A percentile compares a stretch with the other conserved stretches of the same genome.
Evolutionary conservation across 1,284 basidiomycete genomes (phyloP).

Genomic region (Ustilago trichophora): DNA sequence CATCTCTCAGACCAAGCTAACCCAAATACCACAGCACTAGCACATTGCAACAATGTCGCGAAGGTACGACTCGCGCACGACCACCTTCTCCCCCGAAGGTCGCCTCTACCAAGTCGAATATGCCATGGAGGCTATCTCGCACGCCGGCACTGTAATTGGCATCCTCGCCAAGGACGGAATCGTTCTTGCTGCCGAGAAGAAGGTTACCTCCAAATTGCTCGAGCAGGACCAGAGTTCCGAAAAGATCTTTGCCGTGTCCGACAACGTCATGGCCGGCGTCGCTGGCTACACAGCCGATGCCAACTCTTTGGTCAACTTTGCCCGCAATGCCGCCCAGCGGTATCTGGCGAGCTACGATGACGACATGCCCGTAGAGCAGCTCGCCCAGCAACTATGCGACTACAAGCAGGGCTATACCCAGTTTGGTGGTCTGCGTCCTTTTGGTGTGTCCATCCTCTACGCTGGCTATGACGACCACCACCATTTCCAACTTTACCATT

Average conservation of each 20-base stretch:
- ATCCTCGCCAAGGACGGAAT: slow-evolving; percentile 90
- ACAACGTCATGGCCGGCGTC: slow-evolving; percentile 90
- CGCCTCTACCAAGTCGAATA: slow-evolving; percentile 81
- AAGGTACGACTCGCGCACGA: slow-evolving; percentile 64
- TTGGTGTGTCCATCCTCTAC: slow-evolving; percentile 95
- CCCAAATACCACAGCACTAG: neutral
- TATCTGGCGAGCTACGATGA: slow-evolving; percentile 92
- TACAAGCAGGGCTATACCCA: slow-evolving; percentile 99
- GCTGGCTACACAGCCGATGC: slow-evolving; percentile 97
- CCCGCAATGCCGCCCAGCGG: slow-evolving; percentile 84
- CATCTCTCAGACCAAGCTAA: too few relatives aligned
- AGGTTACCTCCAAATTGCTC: slow-evolving; percentile 95
- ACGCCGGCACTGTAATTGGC: slow-evolving; percentile 92
- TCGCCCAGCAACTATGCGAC: slow-evolving; percentile 92
- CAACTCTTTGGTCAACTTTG: slow-evolving; percentile 95
- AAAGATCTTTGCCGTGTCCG: slow-evolving; percentile 86
- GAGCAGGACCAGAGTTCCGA: slow-evolving; percentile 91
- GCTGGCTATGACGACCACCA: slow-evolving; percentile 96
- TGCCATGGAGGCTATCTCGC: slow-evolving; percentile 98
- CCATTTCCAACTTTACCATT: slow-evolving; percentile 96
- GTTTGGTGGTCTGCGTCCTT: slow-evolving; percentile 95
- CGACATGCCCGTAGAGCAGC: slow-evolving; percentile 95
- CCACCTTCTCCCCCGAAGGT: slow-evolving; percentile 67
- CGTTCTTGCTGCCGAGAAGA: slow-evolving; percentile 98
- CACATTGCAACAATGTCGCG: slow-evolving; percentile 55